Evolutionary conservation across 371 early-diverging fungal species (phyloP).

Genomic region (Mucor sp.): DNA sequence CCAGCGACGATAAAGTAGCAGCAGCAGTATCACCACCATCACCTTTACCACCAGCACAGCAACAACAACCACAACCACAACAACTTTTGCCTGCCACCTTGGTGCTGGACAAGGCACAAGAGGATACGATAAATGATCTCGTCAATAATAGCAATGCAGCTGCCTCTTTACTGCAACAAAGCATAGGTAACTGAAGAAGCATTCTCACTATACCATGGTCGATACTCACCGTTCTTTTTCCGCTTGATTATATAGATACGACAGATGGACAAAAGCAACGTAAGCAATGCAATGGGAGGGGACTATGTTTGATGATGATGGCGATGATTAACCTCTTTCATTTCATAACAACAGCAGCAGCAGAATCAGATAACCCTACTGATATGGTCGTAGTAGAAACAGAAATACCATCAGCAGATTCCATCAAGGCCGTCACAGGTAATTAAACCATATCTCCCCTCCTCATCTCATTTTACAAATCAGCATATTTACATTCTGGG

Average conservation of each 20-base stretch:
- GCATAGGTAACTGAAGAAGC: neutral
- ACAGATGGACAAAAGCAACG: neutral
- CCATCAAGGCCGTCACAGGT: conserved; percentile 17
- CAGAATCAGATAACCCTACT: neutral
- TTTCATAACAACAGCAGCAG: neutral
- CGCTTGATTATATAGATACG: neutral
- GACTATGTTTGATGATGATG: neutral
- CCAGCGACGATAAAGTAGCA: conserved; percentile 1
- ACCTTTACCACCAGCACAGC: neutral
- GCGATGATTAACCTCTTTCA: neutral
- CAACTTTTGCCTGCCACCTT: neutral
- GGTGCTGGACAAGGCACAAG: conserved; percentile 13
- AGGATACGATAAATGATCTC: conserved; percentile 14
- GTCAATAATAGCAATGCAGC: conserved; percentile 2
- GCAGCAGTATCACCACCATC: neutral
- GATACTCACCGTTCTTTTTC: neutral
- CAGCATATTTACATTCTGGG: neutral
- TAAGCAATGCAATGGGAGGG: neutral
- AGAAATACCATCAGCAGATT: conserved; percentile 15
- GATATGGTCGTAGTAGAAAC: neutral
- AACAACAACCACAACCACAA: no score
- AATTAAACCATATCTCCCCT: neutral
- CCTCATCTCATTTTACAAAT: neutral
- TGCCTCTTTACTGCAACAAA: neutral
- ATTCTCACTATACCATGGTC: neutral